Base-by-base conservation (phyloP, 257 asterid genomes). In the Scutellaria galericulata region DNA sequence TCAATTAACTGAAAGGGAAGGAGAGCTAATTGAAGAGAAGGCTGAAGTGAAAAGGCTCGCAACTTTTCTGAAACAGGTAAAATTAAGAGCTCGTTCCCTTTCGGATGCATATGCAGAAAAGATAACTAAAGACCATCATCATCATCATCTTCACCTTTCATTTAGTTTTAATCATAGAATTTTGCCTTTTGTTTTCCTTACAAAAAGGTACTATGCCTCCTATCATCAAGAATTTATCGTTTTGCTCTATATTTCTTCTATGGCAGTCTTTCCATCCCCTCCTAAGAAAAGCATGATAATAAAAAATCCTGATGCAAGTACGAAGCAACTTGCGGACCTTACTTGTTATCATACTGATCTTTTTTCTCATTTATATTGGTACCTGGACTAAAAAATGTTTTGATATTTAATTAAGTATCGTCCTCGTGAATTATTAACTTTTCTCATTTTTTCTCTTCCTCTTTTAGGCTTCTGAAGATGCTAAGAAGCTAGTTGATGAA, bases 1-100 rank as follows among this genome's bases (percentile, higher is more conserved):
- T 74, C 97, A 91, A 65, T 80, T 93, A 79, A 89, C 91, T 58
- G 89, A 85, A 77, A 91, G 96, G 82, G 96, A 93, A 87, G 98
- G 96, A 72, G 97, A 91, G 72, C 87, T 93, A 54, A 86, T 86
- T 77, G 94, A 91, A 75, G 98, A 93, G 85, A 93, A 91, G 79
- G 86, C 89, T 15, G 96, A 93, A 93, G 97, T 91, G 60, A 91
- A 91, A 84, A 93, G 78, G 85, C 96, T 93, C 75, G 96, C 96
- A 44, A 81, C 82, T 74, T 93, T 93, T 82, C 71, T 91, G 80
- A 85, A 89, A 86, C 98, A 89, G 98, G 97, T 93, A 79, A 63
- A 78, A 31, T 37, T 44, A 54, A 42, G 54, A 50, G 46, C 68
- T 8, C 53, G 27, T 73, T 40, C 64, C 53, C 63, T 39, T 71